Evolutionary conservation across 1,139 yeast species (phyloP).

Genomic region (Sugiyamaella paludigena): DNA sequence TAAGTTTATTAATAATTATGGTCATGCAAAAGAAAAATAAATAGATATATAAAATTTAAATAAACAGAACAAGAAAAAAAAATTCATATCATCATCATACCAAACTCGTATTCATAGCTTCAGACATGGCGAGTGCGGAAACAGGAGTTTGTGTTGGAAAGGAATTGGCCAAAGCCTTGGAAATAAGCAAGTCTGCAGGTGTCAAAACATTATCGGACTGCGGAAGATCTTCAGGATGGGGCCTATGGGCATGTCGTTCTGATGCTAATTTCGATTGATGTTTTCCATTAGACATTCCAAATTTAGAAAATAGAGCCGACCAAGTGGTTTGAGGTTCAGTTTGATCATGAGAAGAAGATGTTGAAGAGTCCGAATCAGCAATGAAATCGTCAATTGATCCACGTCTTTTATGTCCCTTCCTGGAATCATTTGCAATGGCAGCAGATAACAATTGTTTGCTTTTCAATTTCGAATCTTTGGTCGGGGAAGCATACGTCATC

Average conservation of each 20-base stretch:
- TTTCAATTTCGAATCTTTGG: constrained; percentile 6
- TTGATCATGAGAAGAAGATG: constrained; percentile 2
- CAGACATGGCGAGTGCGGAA: constrained; percentile 6
- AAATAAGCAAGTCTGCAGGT: neutral
- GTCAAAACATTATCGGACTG: neutral
- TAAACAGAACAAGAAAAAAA: neutral
- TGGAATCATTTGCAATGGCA: constrained; percentile 18
- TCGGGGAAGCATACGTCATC: constrained; percentile 12
- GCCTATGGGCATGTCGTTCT: neutral
- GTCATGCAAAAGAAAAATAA: too few species aligned
- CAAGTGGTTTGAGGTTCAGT: constrained; percentile 2
- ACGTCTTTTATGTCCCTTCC: neutral
- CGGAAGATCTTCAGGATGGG: neutral
- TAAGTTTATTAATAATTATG: too few species aligned
- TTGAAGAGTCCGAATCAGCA: neutral
- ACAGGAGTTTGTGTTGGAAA: constrained; percentile 1
- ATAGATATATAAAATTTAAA: neutral
- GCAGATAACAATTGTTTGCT: constrained; percentile 19
- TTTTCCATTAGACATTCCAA: neutral
- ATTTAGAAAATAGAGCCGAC: constrained; percentile 8
- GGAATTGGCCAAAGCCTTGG: constrained; percentile 1
- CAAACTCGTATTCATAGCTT: constrained; percentile 10
- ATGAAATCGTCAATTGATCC: neutral
- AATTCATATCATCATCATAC: constrained; percentile 3
- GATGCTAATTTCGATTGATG: neutral